Evolutionary conservation across 331 rosid species (phyloP).

Genomic region (Erythrophleum ivorense): DNA sequence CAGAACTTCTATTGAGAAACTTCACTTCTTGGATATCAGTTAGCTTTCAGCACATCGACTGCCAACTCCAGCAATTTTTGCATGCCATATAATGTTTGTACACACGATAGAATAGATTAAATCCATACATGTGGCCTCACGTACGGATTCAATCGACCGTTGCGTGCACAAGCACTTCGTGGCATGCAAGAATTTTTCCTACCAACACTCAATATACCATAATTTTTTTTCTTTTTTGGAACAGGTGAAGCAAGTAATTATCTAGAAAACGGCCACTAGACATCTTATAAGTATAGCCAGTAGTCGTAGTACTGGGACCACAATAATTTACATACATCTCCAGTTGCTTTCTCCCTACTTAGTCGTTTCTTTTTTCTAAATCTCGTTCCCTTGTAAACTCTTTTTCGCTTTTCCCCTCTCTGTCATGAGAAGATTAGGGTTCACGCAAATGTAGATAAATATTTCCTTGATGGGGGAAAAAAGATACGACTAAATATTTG

Average conservation of each 20-base stretch:
- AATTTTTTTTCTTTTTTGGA: background rate
- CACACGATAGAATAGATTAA: background rate
- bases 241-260: background rate
- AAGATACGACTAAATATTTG: background rate
- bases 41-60: background rate
- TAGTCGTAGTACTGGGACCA: background rate
- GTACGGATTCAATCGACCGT: background rate
- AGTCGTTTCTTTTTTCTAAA: background rate
- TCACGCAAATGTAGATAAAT: background rate
- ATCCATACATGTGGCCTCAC: background rate
- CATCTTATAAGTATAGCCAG: background rate
- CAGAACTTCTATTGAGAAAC: background rate
- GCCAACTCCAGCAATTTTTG: background rate
- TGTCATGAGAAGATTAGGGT: background rate
- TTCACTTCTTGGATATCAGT: background rate
- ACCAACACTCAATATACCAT: background rate
- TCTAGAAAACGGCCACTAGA: slow-evolving; percentile 2
- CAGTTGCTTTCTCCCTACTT: background rate
- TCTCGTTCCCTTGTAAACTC: background rate
- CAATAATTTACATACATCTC: background rate
- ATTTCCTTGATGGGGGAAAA: background rate
- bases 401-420: background rate
- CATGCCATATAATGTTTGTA: background rate
- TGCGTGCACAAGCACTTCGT: background rate
- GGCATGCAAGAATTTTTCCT: background rate